Percentiles rank a stretch among this genome's conserved stretches.
These are phyloP conservation scores for Blastobotrys malaysiensis DNA, from an alignment of 1,139 yeast genomes.

Conservation along the genomic window DNA sequence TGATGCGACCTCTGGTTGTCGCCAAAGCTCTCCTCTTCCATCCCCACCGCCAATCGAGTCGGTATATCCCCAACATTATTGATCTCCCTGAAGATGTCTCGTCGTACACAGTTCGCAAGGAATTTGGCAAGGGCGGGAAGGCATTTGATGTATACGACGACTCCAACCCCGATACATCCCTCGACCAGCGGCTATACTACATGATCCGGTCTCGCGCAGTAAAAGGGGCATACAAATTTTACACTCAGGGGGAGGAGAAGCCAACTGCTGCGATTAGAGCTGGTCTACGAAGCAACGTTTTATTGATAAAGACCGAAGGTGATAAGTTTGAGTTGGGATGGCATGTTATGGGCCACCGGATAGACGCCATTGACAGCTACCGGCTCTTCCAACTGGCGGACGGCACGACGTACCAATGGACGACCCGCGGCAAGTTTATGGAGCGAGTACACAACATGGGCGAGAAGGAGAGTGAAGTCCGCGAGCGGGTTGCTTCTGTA, in stretches of 20 bases:
- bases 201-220: constrained; percentile 57
- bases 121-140: constrained; percentile 57
- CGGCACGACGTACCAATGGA: constrained; percentile 61
- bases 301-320: constrained; percentile 45
- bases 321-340: constrained; percentile 56
- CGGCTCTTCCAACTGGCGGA: constrained; percentile 54
- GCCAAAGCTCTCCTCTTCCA: constrained; percentile 51
- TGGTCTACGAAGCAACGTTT: constrained; percentile 53
- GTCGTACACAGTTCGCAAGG: constrained; percentile 44
- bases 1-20: constrained; percentile 53
- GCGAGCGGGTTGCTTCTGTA: constrained; percentile 53
- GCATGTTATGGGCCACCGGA: constrained; percentile 54
- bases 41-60: constrained; percentile 53
- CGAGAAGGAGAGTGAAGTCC: constrained; percentile 55
- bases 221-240: constrained; percentile 59
- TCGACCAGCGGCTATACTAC: constrained; percentile 42
- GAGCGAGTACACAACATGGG: constrained; percentile 54
- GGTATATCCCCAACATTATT: constrained; percentile 50
- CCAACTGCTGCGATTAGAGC: constrained; percentile 57
- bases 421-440: constrained; percentile 51
- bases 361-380: constrained; percentile 58
- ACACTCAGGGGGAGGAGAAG: constrained; percentile 46
- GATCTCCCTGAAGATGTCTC: constrained; percentile 39
- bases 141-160: constrained; percentile 51
- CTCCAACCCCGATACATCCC: constrained; percentile 28